phyloP scores from a whole-genome alignment of 164 flowering plant species.

The Kalanchoe fedtschenkoi region DNA sequence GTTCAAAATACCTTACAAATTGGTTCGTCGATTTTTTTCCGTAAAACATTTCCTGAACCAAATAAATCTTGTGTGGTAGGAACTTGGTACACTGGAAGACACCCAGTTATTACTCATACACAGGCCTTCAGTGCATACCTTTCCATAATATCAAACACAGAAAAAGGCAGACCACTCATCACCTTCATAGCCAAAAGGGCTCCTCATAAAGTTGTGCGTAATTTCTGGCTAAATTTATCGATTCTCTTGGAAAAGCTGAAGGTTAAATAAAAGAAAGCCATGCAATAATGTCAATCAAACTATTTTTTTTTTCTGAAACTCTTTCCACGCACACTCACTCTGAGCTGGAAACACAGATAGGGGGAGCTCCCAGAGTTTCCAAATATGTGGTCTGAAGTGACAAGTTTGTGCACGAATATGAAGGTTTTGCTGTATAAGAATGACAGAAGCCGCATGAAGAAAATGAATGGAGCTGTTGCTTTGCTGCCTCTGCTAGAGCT shows the following conservation, averaged over 20 bases:
- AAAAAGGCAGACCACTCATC: conserved; percentile 3
- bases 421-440: not conserved
- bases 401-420: not conserved
- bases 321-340: not conserved
- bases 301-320: no score
- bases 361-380: not conserved
- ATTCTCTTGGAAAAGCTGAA: not conserved
- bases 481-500: not conserved
- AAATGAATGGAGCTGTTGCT: not conserved
- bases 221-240: no score
- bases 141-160: not conserved
- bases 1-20: no score
- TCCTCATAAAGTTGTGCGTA: not conserved
- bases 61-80: no score
- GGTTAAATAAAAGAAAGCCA: not conserved
- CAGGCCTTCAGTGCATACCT: not conserved
- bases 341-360: not conserved
- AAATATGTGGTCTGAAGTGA: conserved; percentile 1
- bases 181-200: not conserved
- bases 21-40: no score
- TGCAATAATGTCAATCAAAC: not conserved
- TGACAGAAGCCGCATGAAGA: no score
- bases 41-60: no score
- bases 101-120: no score
- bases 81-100: no score